Conservation (phyloP, 495 filamentous ascomycete species). For the Podospora comata region DNA sequence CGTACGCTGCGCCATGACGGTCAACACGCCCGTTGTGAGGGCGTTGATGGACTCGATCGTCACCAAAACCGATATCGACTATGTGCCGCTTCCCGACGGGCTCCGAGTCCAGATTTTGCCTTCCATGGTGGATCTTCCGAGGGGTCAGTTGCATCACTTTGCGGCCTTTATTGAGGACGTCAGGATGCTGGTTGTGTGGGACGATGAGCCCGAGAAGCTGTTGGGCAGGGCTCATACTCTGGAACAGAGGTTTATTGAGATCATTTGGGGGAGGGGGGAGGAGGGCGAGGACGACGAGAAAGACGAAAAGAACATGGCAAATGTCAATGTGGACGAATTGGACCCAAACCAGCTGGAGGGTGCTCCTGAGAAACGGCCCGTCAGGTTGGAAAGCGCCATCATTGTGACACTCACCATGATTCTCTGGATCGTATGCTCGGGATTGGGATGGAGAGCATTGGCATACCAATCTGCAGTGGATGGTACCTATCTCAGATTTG, state of each 20-base stretch:
- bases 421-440: slow-evolving; percentile 52
- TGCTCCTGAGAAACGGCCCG: slow-evolving; percentile 40
- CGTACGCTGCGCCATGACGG: slow-evolving; percentile 42
- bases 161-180: slow-evolving; percentile 62
- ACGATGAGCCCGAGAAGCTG: slow-evolving; percentile 57
- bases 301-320: slow-evolving; percentile 33
- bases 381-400: slow-evolving; percentile 50
- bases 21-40: slow-evolving; percentile 33
- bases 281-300: slow-evolving; percentile 40
- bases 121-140: slow-evolving; percentile 51
- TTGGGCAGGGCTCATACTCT: slow-evolving; percentile 48
- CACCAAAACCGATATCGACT: slow-evolving; percentile 38
- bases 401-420: slow-evolving; percentile 50
- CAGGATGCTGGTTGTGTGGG: slow-evolving; percentile 63
- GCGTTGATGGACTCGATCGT: slow-evolving; percentile 25
- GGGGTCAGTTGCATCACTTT: slow-evolving; percentile 62
- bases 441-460: slow-evolving; percentile 53
- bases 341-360: slow-evolving; percentile 28
- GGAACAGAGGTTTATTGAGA: slow-evolving; percentile 51
- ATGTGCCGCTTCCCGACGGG: slow-evolving; percentile 55
- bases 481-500: slow-evolving; percentile 44
- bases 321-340: slow-evolving; percentile 10
- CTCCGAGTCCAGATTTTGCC: slow-evolving; percentile 59
- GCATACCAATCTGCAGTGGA: slow-evolving; percentile 54
- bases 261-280: slow-evolving; percentile 51